Conservation (phyloP, 2,329 filamentous ascomycete species). For the Pseudogymnoascus pannorum region DNA sequence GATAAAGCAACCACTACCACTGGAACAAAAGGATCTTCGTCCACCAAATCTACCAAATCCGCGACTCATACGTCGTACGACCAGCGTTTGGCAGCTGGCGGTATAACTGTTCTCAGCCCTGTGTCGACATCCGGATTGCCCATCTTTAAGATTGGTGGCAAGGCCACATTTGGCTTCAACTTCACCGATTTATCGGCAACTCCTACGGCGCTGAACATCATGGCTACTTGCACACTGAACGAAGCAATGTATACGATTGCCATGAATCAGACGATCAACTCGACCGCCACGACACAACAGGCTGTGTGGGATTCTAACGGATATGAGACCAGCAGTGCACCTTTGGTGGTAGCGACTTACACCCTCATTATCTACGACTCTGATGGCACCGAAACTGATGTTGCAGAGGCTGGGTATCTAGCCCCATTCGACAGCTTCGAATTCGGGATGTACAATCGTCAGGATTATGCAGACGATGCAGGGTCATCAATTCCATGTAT, state of each 20-base stretch:
- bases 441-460: constrained; percentile 51
- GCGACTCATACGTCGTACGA: constrained; percentile 32
- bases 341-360: constrained; percentile 48
- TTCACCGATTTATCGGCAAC: constrained; percentile 53
- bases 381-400: constrained; percentile 42
- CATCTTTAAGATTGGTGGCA: constrained; percentile 53
- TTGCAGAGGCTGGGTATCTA: constrained; percentile 49
- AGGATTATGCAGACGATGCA: constrained; percentile 42
- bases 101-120: constrained; percentile 47
- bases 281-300: constrained; percentile 39
- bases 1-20: not conserved
- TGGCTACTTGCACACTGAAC: constrained; percentile 48
- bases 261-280: constrained; percentile 53
- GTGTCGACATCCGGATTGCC: constrained; percentile 35
- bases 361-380: constrained; percentile 57
- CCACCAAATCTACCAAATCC: constrained; percentile 9
- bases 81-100: constrained; percentile 40
- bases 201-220: constrained; percentile 53
- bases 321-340: constrained; percentile 26
- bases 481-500: not conserved
- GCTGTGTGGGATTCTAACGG: constrained; percentile 21
- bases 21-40: not conserved
- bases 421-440: constrained; percentile 40
- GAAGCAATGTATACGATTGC: constrained; percentile 53
- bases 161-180: constrained; percentile 56